Evolutionary conservation across 805 yeast genomes (phyloP), one percentile per base, ranked within the genome.

Genomic region (Wilhelminamyces savonicus): DNA sequence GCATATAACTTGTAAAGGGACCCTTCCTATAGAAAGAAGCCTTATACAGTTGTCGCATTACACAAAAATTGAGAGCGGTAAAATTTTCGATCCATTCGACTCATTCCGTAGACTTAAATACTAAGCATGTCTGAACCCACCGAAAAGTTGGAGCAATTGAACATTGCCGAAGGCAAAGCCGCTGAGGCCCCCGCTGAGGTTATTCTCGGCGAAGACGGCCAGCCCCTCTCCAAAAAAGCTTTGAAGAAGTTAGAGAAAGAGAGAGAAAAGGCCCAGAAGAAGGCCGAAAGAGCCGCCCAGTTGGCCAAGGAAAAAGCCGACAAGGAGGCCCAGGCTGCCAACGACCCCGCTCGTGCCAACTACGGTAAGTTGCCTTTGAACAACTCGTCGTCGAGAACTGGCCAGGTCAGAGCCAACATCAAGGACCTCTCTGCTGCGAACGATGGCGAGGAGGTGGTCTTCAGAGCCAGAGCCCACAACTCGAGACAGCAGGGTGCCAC

Each of bases 401-500:
- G 81, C 26, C 66, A 69, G 31, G 51, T 62, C 44, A 77, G 97
- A 60, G 56, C 71, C 36, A 58, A 74, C 42, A 66, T 92, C 45
- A 50, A 56, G 28, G 65, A 69, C 22, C 65, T 83, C 45, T 65
- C 74, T 37, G 72, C 76, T 33, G 71, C 72, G 16, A 65, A 72
- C 37, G 94, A 78, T 40, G 95, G 90, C 34, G 72, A 78, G 45
- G 75, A 76, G 43, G 83, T 92, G 33, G 68, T 82, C 10, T 77
- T 94, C 66, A 79, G 98, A 64, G 97, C 97, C 27, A 78, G 99
- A 65, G 73, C 88, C 26, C 97, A 92, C 61, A 86, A 78, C 39
- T 74, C 90, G 10, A 83, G 99, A 68, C 82, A 86, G 54, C 97
- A 90, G 60, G 95, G 96, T 59, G 95, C 94, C 50, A 87, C 94